Evolutionary conservation across 2,329 filamentous ascomycete species (phyloP).

Genomic region (Ambrosiella beaveri): DNA sequence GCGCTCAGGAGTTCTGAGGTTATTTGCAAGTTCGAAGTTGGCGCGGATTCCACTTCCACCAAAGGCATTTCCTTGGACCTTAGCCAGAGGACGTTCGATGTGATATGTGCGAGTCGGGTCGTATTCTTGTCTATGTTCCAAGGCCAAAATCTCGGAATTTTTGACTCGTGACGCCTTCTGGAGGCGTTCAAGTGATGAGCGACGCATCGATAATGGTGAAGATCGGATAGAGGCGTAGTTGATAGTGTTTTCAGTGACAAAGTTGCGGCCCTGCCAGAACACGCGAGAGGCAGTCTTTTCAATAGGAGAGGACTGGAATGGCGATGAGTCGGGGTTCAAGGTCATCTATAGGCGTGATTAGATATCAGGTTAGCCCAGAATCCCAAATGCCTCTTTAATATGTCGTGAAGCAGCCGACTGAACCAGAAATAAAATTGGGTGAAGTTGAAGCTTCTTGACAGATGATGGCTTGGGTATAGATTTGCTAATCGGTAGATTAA

Average conservation of each 20-base stretch:
- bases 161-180: slow-evolving; percentile 90
- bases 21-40: slow-evolving; percentile 20
- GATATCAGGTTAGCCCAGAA: slow-evolving; percentile 15
- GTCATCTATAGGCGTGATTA: slow-evolving; percentile 40
- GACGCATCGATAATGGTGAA: slow-evolving; percentile 55
- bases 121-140: slow-evolving; percentile 84
- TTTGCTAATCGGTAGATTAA: background rate
- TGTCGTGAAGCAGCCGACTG: background rate
- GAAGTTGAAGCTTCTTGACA: background rate
- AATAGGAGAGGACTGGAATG: slow-evolving; percentile 70
- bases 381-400: background rate
- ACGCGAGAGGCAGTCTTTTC: slow-evolving; percentile 34
- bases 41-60: slow-evolving; percentile 37
- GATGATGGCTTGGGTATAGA: background rate
- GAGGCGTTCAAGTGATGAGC: slow-evolving; percentile 86
- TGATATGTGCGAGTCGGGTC: slow-evolving; percentile 57
- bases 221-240: slow-evolving; percentile 36
- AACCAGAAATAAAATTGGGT: background rate
- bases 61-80: slow-evolving; percentile 56
- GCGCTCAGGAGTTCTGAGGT: slow-evolving; percentile 19
- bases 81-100: slow-evolving; percentile 67
- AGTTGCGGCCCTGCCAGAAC: slow-evolving; percentile 76
- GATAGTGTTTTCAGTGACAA: slow-evolving; percentile 55
- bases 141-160: slow-evolving; percentile 93
- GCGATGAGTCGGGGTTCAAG: slow-evolving; percentile 57